Conservation (phyloP, 2,329 filamentous ascomycete genomes). For the Aspergillus calidoustus region DNA sequence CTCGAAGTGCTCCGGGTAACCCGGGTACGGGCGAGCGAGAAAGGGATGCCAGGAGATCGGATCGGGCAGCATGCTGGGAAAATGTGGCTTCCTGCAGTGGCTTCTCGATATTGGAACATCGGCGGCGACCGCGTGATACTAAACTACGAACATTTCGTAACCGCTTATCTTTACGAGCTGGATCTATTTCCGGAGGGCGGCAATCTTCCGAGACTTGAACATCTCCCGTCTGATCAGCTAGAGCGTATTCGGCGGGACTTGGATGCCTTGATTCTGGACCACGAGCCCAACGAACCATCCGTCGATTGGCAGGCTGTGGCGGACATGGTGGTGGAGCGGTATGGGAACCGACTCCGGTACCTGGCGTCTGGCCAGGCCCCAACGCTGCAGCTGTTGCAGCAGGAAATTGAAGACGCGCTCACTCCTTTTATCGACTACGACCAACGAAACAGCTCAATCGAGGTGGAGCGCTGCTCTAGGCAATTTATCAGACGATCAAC, state of each 20-base stretch:
- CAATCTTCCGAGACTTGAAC: slow-evolving; percentile 47
- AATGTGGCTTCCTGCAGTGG: slow-evolving; percentile 30
- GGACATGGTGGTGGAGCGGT: slow-evolving; percentile 69
- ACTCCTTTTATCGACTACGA: slow-evolving; percentile 43
- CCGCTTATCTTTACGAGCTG: slow-evolving; percentile 50
- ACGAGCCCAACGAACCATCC: slow-evolving; percentile 31
- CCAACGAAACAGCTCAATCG: slow-evolving; percentile 30
- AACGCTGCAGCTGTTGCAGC: slow-evolving; percentile 29
- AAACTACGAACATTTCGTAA: slow-evolving; percentile 56
- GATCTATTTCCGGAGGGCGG: slow-evolving; percentile 43
- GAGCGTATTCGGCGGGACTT: slow-evolving; percentile 51
- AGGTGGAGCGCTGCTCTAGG: slow-evolving; percentile 38
- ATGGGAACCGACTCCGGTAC: slow-evolving; percentile 58
- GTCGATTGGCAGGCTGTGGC: slow-evolving; percentile 70
- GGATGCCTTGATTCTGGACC: slow-evolving; percentile 43
- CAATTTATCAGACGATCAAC: slow-evolving; percentile 38
- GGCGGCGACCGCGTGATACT: slow-evolving; percentile 48
- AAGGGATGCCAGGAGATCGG: neutral
- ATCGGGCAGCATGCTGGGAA: slow-evolving; percentile 4
- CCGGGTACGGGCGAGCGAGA: slow-evolving; percentile 25
- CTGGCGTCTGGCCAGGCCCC: slow-evolving; percentile 34
- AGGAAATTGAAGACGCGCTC: slow-evolving; percentile 36
- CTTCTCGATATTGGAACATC: slow-evolving; percentile 38
- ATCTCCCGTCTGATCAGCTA: slow-evolving; percentile 38
- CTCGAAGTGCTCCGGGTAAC: slow-evolving; percentile 45